phyloP scores from a whole-genome alignment of 2,329 filamentous ascomycete genomes.

The Triangularia verruculosa region DNA sequence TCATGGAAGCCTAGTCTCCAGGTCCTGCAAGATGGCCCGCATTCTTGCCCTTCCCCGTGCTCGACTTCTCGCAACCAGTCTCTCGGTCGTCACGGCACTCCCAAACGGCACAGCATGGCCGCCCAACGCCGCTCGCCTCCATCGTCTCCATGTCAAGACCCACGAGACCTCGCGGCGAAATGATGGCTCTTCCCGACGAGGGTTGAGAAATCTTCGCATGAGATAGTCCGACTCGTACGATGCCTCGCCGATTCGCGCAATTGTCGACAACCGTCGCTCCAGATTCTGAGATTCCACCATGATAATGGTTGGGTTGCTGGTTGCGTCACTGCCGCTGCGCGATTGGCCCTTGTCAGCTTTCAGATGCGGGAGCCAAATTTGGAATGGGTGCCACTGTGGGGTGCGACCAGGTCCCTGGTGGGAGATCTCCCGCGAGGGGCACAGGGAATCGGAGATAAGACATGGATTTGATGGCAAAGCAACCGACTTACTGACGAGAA shows the following conservation, averaged over 20 bases:
- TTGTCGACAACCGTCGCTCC: not conserved
- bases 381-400: not conserved
- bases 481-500: not conserved
- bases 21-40: conserved; percentile 1
- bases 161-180: conserved; percentile 1
- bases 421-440: not conserved
- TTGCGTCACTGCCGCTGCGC: not conserved
- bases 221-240: not conserved
- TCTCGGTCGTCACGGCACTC: not conserved
- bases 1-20: conserved; percentile 1
- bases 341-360: not conserved
- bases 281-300: not conserved
- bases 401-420: not conserved
- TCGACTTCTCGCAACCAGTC: conserved; percentile 2
- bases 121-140: not conserved
- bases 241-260: not conserved
- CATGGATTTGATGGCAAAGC: not conserved
- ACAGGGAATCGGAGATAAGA: not conserved
- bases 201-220: not conserved
- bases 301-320: not conserved
- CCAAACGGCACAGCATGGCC: not conserved
- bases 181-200: not conserved
- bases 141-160: not conserved
- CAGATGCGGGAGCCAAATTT: not conserved
- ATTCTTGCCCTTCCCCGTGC: conserved; percentile 4